These are phyloP conservation scores for Trichosporon coremiiforme DNA, from an alignment of 1,284 basidiomycete genomes.

Conservation along the genomic window DNA sequence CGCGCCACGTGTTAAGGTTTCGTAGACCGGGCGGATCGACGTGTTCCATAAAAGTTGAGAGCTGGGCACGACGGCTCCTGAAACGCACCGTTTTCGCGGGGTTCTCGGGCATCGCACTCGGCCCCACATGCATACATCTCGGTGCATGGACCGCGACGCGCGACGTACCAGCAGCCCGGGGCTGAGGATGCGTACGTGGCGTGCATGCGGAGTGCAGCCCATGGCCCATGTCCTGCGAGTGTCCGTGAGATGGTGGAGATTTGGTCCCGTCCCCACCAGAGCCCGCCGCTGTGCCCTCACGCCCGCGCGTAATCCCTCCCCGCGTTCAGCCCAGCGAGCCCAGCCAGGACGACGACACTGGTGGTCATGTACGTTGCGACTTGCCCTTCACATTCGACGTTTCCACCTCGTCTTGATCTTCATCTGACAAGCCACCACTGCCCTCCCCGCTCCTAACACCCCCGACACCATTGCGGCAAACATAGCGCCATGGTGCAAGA, in stretches of 20 bases:
- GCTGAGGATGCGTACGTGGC: neutral
- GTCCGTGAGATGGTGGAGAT: neutral
- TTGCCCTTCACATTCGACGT: neutral
- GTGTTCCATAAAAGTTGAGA: neutral
- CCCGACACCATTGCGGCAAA: neutral
- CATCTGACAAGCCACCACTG: neutral
- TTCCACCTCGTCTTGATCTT: neutral
- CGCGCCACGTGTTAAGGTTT: constrained; percentile 8
- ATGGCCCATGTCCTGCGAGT: neutral
- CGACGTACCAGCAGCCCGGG: neutral
- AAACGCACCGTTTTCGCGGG: neutral
- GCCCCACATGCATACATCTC: neutral
- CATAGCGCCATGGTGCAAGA: constrained; percentile 61
- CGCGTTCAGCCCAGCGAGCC: no score
- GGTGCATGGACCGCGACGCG: neutral
- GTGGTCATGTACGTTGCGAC: neutral
- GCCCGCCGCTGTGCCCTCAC: no score
- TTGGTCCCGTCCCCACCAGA: neutral
- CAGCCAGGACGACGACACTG: neutral
- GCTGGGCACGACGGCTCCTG: neutral
- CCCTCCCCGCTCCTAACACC: no score
- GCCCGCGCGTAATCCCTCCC: neutral
- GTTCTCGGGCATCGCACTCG: neutral
- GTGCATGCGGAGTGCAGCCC: neutral
- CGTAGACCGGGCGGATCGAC: neutral